These are phyloP conservation scores for Leccinum disarticulatum DNA, from an alignment of 768 basidiomycete species.

Conservation along the genomic window DNA sequence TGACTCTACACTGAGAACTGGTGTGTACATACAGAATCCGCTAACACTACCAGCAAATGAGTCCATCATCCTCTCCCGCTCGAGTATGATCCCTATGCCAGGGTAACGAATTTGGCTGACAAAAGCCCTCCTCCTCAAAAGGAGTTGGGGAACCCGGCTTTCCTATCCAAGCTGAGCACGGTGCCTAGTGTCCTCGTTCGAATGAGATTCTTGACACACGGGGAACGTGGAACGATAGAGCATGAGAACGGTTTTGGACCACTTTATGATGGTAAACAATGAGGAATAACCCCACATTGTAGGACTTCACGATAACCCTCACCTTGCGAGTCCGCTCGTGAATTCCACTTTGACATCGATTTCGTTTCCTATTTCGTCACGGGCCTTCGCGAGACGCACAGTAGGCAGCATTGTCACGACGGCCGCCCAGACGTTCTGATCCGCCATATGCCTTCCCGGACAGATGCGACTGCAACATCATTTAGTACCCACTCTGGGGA, in stretches of 20 bases:
- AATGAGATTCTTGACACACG: constrained; percentile 16
- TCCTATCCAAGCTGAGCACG: background rate
- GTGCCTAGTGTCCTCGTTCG: background rate
- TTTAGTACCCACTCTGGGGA: background rate
- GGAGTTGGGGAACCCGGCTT: background rate
- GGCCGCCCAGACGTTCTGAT: constrained; percentile 33
- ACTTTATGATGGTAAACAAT: constrained; percentile 10
- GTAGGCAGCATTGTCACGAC: constrained; percentile 34
- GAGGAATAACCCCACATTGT: background rate
- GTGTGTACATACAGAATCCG: too few species aligned
- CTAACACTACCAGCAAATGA: too few species aligned
- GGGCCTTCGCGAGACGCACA: constrained; percentile 26
- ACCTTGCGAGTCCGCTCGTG: constrained; percentile 23
- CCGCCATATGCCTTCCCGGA: constrained; percentile 36
- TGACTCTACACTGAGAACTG: too few species aligned
- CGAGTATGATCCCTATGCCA: too few species aligned
- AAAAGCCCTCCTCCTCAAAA: too few species aligned
- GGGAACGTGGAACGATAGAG: constrained; percentile 19
- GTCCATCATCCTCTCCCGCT: too few species aligned
- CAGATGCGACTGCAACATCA: constrained; percentile 26
- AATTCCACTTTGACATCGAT: constrained; percentile 28
- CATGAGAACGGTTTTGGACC: constrained; percentile 28
- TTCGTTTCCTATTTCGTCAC: constrained; percentile 31
- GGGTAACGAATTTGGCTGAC: too few species aligned
- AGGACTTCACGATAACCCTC: background rate